Evolutionary conservation across 2,329 filamentous ascomycete species (phyloP).

Genomic region (Metarhizium brunneum): DNA sequence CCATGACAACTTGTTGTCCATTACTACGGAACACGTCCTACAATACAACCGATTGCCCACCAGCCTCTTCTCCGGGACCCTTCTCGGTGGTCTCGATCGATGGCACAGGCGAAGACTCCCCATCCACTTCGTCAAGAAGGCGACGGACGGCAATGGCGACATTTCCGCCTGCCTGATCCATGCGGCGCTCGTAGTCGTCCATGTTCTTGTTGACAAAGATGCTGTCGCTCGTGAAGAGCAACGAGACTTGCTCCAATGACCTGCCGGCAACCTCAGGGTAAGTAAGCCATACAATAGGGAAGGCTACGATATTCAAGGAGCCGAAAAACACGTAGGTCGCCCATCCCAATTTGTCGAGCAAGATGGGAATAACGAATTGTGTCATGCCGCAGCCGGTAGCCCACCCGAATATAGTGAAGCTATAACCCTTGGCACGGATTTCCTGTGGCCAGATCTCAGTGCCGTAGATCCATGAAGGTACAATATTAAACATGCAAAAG

Average conservation of each 20-base stretch:
- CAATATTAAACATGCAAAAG: constrained; percentile 25
- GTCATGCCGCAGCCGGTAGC: constrained; percentile 47
- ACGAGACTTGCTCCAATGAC: constrained; percentile 25
- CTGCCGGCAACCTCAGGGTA: constrained; percentile 11
- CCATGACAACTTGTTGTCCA: too few species aligned
- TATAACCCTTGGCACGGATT: constrained; percentile 47
- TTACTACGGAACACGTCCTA: too few species aligned
- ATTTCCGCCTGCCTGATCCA: constrained; percentile 13
- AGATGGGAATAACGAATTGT: constrained; percentile 40
- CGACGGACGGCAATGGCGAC: constrained; percentile 11
- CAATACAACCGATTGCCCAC: background rate
- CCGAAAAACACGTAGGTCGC: constrained; percentile 43
- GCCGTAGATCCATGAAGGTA: constrained; percentile 23
- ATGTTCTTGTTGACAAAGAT: constrained; percentile 35
- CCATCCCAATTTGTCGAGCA: constrained; percentile 36
- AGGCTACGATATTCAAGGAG: constrained; percentile 39
- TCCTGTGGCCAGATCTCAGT: constrained; percentile 49
- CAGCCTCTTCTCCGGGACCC: background rate
- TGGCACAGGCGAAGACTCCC: background rate
- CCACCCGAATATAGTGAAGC: constrained; percentile 50
- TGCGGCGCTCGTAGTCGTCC: constrained; percentile 21
- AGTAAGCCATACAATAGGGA: constrained; percentile 38
- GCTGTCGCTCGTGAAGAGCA: constrained; percentile 37
- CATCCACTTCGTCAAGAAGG: constrained; percentile 14
- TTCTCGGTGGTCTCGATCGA: background rate